phyloP scores from a whole-genome alignment of 1,284 basidiomycete genomes.

The Marasmius oreades region DNA sequence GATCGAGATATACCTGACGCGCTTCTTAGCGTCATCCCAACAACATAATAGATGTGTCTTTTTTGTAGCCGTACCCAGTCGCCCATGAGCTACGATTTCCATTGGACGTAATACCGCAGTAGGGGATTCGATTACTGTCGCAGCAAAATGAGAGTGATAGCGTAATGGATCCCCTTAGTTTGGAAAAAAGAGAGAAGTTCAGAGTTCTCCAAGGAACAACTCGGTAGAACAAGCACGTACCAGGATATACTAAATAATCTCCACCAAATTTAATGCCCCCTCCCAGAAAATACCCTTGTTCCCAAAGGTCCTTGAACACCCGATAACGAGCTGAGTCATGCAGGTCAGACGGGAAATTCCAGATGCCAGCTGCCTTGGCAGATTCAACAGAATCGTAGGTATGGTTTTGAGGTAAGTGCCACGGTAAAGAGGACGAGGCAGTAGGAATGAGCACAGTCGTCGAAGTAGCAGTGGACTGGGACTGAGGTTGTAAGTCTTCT shows the following conservation, averaged over 20 bases:
- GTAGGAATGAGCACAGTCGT: conserved; percentile 64
- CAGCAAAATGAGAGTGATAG: conserved; percentile 96
- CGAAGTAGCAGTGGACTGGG: conserved; percentile 18
- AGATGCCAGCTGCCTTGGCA: conserved; percentile 68
- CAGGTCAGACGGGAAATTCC: conserved; percentile 69
- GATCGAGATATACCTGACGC: conserved; percentile 76
- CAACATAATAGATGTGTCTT: conserved; percentile 92
- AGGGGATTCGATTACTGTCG: conserved; percentile 72
- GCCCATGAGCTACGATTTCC: conserved; percentile 93
- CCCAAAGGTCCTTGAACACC: conserved; percentile 79
- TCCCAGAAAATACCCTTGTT: conserved; percentile 82
- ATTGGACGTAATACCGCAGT: conserved; percentile 68
- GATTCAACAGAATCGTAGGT: conserved; percentile 55
- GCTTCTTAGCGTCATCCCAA: conserved; percentile 71
- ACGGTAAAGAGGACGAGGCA: conserved; percentile 53
- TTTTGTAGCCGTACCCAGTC: conserved; percentile 96
- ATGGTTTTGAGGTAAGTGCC: conserved; percentile 49
- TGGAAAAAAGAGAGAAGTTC: conserved; percentile 5
- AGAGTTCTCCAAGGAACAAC: not conserved
- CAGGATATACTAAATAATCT: conserved; percentile 95
- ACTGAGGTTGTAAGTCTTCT: conserved; percentile 10
- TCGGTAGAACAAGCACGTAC: conserved; percentile 38
- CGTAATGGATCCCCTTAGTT: conserved; percentile 89
- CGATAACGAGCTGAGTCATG: conserved; percentile 71
- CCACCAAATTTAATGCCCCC: conserved; percentile 92